Percentiles rank a stretch among this genome's conserved stretches.
Evolutionary conservation across 1,139 yeast genomes (phyloP).

Genomic region (Groenewaldozyma auringiensis): DNA sequence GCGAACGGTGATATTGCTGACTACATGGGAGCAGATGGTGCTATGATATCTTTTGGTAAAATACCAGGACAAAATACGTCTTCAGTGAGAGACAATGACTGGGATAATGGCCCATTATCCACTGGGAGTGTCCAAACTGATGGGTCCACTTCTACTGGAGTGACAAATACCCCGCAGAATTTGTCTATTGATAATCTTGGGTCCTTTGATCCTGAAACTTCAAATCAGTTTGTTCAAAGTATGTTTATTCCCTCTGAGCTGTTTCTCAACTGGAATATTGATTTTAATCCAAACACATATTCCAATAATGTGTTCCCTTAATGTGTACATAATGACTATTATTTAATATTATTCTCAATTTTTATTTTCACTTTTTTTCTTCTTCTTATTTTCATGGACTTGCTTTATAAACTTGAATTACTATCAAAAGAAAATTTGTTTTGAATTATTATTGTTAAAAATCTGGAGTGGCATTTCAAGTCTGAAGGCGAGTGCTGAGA

Average conservation of each 20-base stretch:
- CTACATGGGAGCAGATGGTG: too few species aligned
- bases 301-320: not conserved
- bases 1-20: too few species aligned
- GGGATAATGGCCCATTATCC: not conserved
- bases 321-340: too few species aligned
- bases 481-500: too few species aligned
- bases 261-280: constrained; percentile 1
- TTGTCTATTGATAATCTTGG: not conserved
- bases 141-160: not conserved
- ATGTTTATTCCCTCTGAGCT: not conserved
- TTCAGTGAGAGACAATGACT: not conserved
- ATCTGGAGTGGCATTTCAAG: too few species aligned
- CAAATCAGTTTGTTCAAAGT: not conserved
- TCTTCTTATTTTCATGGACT: too few species aligned
- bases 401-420: too few species aligned
- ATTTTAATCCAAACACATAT: not conserved
- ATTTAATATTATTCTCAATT: too few species aligned
- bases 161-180: not conserved
- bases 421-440: too few species aligned
- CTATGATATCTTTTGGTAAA: not conserved
- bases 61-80: not conserved
- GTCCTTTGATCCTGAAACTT: not conserved
- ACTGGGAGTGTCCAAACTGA: not conserved
- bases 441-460: too few species aligned
- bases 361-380: too few species aligned